Evolutionary conservation across 2,329 filamentous ascomycete genomes (phyloP), one percentile per base, ranked within the genome.

Genomic region (Colletotrichum acutatum): DNA sequence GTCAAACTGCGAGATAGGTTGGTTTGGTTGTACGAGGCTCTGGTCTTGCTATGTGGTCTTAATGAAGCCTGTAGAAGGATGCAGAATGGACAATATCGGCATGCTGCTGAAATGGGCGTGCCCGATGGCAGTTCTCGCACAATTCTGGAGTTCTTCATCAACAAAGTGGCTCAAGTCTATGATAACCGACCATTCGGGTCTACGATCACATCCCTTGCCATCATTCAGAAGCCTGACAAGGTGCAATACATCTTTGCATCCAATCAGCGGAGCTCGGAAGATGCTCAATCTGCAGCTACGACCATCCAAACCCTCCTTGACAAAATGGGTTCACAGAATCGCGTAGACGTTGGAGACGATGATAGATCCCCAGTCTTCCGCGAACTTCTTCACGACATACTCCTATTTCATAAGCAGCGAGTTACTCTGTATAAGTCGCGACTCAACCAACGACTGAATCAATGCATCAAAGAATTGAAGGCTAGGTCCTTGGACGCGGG

Each of bases 141-240:
- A 16, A 62, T 60, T 1, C 80, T 80, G 5, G 76, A 78, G 2
- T 69, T 30, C 1, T 83, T 80, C 19, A 75, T 82, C 1, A 77
- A 82, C 56, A 79, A 77, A 5, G 67, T 83, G 2, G 79, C 79
- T 0, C 77, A 77, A n/a, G 71, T 81, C 6, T 82, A 80, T 63
- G 81, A 83, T 52, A 78, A 68, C 2, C 32, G 61, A 9, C 78
- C 74, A n/a, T 71, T 77, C 1, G 82, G 81, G 2, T 69, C 28
- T 1, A 82, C 80, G 0, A 79, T 83, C 5, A 79, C 82, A 0
- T 76, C 80, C 0, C 57, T 82, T 22, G 72, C 76, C 0, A 75
- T 83, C 0, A 69, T 82, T 0, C 75, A 81, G 6, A 71, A 74
- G 5, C 76, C 76, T 2, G 76, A 80, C 0, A 71, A 66, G 9